Conservation (phyloP, 1,284 basidiomycete genomes). For the Heterobasidion irregulare region DNA sequence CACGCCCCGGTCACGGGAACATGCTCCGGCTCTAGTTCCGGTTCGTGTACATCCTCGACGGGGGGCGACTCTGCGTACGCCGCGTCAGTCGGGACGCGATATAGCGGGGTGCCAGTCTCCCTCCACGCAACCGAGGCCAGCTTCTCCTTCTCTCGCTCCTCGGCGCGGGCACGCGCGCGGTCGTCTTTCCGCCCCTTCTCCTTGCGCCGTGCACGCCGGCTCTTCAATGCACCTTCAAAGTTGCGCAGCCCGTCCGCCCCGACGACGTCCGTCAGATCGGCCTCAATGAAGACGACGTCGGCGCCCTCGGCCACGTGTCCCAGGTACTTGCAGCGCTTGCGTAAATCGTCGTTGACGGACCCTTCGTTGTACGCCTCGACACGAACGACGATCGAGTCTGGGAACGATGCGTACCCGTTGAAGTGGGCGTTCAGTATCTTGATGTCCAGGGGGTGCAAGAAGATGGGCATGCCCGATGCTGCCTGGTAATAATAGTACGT, state of each 20-base stretch:
- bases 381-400: slow-evolving; percentile 70
- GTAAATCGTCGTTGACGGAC: slow-evolving; percentile 85
- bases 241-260: slow-evolving; percentile 63
- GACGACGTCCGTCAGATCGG: slow-evolving; percentile 74
- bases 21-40: slow-evolving; percentile 15
- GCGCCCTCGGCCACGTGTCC: slow-evolving; percentile 87
- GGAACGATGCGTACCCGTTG: slow-evolving; percentile 78
- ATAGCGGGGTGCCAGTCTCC: slow-evolving; percentile 10
- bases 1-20: slow-evolving; percentile 48
- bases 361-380: slow-evolving; percentile 75
- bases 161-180: slow-evolving; percentile 68
- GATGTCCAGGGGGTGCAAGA: slow-evolving; percentile 93
- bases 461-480: slow-evolving; percentile 85
- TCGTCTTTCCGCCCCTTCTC: slow-evolving; percentile 82
- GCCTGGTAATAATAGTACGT: slow-evolving; percentile 97
- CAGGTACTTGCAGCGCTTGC: slow-evolving; percentile 94
- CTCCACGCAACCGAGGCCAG: slow-evolving; percentile 16
- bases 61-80: slow-evolving; percentile 10
- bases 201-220: slow-evolving; percentile 65
- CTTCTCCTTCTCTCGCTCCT: slow-evolving; percentile 61
- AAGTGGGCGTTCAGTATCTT: slow-evolving; percentile 87
- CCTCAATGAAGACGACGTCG: slow-evolving; percentile 92
- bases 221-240: slow-evolving; percentile 75
- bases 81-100: background rate
- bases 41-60: slow-evolving; percentile 16